Conservation (phyloP, 345 rosid species). For the Arabis alpina region DNA sequence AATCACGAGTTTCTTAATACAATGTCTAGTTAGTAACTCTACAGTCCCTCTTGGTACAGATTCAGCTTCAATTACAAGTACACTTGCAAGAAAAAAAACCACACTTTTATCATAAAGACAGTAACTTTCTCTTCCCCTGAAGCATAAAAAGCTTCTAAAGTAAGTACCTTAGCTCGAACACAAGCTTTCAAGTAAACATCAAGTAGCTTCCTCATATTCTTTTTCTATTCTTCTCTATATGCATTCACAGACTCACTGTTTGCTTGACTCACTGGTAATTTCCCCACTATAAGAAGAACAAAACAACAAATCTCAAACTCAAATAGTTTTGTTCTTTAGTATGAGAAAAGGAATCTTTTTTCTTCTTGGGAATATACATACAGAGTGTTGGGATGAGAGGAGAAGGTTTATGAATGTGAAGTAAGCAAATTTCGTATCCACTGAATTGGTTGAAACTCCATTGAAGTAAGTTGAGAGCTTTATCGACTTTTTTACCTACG, state of each 20-base stretch:
- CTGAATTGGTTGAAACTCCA: constrained; percentile 54
- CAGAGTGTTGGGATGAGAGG: constrained; percentile 56
- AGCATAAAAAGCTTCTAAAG: not conserved
- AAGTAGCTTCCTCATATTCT: constrained; percentile 50
- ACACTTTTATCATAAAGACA: not conserved
- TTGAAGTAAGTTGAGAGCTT: constrained; percentile 51
- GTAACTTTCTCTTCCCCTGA: not conserved
- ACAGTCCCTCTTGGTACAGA: constrained; percentile 61
- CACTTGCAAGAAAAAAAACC: constrained; percentile 48
- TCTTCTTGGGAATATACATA: too few relatives aligned
- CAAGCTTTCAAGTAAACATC: constrained; percentile 49
- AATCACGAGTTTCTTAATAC: constrained; percentile 66
- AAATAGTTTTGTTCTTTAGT: too few relatives aligned
- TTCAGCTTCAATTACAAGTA: constrained; percentile 53
- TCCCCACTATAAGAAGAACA: constrained; percentile 62
- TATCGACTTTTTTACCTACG: constrained; percentile 58
- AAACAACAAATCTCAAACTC: not conserved
- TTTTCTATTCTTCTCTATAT: constrained; percentile 58
- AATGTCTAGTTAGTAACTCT: constrained; percentile 51
- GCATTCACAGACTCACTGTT: constrained; percentile 52
- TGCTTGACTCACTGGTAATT: constrained; percentile 66
- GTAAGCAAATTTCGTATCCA: constrained; percentile 52
- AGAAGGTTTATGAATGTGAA: constrained; percentile 70
- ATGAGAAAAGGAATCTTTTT: too few relatives aligned
- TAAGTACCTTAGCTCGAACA: constrained; percentile 49